Evolutionary conservation across 257 asterid species (phyloP).

Genomic region (Asclepias syriaca): DNA sequence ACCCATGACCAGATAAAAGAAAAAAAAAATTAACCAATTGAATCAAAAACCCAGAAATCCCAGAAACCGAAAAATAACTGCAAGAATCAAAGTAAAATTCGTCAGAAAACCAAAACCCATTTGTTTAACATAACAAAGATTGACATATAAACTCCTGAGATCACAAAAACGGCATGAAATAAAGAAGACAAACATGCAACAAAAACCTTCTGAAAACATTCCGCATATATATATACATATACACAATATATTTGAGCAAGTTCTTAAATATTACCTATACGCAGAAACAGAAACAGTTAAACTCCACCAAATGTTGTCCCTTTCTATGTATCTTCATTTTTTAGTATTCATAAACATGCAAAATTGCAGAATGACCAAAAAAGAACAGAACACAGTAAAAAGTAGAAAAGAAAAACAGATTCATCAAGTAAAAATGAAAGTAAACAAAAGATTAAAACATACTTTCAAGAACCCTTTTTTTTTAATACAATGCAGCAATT

Average conservation of each 20-base stretch:
- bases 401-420: no score
- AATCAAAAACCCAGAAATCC: constrained; percentile 26
- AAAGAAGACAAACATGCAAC: constrained; percentile 8
- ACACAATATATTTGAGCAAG: neutral
- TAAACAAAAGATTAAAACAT: neutral
- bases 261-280: neutral
- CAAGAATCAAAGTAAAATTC: constrained; percentile 11
- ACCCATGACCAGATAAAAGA: constrained; percentile 37
- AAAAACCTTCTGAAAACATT: neutral
- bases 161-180: constrained; percentile 9
- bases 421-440: no score
- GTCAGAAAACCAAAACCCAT: constrained; percentile 14
- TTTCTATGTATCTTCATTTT: neutral
- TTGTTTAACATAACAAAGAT: constrained; percentile 7
- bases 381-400: no score
- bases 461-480: constrained; percentile 5
- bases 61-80: constrained; percentile 8
- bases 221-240: neutral
- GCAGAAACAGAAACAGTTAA: neutral
- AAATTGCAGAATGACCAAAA: constrained; percentile 6
- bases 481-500: constrained; percentile 12
- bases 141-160: constrained; percentile 5
- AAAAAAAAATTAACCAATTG: constrained; percentile 17
- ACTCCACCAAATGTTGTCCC: constrained; percentile 8
- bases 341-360: constrained; percentile 19